A percentile compares a stretch with the other conserved stretches of the same genome.
These are phyloP conservation scores for Trypanosoma congolense DNA, from an alignment of 208 protist species.

Conservation along the genomic window DNA sequence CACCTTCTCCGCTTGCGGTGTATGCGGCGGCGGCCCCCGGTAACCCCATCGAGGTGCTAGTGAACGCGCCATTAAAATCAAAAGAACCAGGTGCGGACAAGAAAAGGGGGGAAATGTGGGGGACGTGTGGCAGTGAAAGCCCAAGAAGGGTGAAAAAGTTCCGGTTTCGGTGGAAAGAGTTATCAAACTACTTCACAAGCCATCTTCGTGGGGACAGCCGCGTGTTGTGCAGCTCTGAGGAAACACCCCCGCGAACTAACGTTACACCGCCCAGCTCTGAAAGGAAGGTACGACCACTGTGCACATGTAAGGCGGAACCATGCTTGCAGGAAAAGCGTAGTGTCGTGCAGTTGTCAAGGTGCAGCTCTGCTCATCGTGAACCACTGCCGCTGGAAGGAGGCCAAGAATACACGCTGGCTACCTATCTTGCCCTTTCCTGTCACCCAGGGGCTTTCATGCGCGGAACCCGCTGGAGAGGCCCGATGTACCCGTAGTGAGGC, in stretches of 20 bases:
- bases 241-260: neutral
- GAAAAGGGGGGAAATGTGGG: neutral
- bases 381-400: constrained; percentile 5
- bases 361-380: neutral
- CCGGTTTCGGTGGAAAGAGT: neutral
- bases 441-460: neutral
- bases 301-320: neutral
- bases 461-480: neutral
- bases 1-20: constrained; percentile 26
- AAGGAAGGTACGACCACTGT: neutral
- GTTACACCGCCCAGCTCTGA: neutral
- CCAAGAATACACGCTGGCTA: neutral
- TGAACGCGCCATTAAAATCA: neutral
- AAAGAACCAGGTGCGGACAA: neutral
- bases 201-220: neutral
- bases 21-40: constrained; percentile 13
- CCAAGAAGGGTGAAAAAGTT: neutral
- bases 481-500: neutral
- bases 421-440: constrained; percentile 5
- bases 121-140: neutral
- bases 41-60: constrained; percentile 1
- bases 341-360: neutral
- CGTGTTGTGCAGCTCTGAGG: neutral
- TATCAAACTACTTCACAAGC: constrained; percentile 2
- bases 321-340: neutral